A percentile compares a stretch with the other conserved stretches of the same genome.
Conservation (phyloP, 768 basidiomycete genomes). For the Vishniacozyma victoriae region DNA sequence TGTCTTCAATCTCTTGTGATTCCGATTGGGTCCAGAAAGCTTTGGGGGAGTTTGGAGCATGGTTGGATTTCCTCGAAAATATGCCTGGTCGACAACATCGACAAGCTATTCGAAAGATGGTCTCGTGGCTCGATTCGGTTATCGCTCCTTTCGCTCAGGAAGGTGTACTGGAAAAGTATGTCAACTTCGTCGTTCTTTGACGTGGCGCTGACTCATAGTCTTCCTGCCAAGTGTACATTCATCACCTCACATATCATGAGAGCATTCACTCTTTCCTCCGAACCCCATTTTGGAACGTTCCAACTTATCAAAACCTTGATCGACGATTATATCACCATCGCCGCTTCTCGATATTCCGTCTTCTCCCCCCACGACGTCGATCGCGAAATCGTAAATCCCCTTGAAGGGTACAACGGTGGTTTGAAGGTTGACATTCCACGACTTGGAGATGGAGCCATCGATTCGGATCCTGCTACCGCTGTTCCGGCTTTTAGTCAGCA, state of each 20-base stretch:
- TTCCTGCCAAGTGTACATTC: conserved; percentile 17
- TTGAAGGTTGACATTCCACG: too few relatives aligned
- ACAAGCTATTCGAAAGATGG: too few relatives aligned
- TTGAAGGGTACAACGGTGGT: neutral
- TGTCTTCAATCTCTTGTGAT: too few relatives aligned
- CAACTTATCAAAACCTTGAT: conserved; percentile 42
- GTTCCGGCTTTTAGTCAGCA: too few relatives aligned
- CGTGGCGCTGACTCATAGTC: conserved; percentile 7
- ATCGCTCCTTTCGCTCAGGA: too few relatives aligned
- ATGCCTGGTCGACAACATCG: too few relatives aligned
- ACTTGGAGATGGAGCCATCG: too few relatives aligned
- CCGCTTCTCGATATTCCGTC: conserved; percentile 16
- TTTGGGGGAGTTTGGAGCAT: neutral
- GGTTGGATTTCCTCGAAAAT: conserved; percentile 2
- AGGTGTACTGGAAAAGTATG: too few relatives aligned
- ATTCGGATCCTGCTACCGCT: too few relatives aligned
- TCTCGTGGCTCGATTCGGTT: too few relatives aligned
- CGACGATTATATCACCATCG: conserved; percentile 35
- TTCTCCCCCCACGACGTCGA: conserved; percentile 9
- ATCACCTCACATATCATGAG: conserved; percentile 36
- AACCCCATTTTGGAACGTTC: conserved; percentile 24
- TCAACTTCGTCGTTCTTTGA: too few relatives aligned
- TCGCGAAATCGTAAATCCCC: neutral
- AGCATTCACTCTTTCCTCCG: conserved; percentile 9
- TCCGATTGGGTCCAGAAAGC: neutral